Conservation (phyloP, 2,329 filamentous ascomycete genomes). For the Trichoderma guizhouense region DNA sequence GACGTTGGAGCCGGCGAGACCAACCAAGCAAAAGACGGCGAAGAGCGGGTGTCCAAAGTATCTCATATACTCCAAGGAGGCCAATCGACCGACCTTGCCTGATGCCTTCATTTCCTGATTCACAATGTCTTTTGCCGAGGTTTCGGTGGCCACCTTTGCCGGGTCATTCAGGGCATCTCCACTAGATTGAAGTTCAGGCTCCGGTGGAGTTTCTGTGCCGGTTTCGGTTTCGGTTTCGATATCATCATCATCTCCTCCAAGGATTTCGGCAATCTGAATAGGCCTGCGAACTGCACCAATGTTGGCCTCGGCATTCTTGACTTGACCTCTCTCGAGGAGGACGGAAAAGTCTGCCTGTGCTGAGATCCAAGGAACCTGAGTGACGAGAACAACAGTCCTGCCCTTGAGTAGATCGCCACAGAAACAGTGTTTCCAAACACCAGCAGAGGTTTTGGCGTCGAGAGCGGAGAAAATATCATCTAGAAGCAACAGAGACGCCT, state of each 20-base stretch:
- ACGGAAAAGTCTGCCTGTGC: slow-evolving; percentile 49
- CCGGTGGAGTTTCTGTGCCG: slow-evolving; percentile 27
- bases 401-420: slow-evolving; percentile 52
- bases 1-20: slow-evolving; percentile 41
- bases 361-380: slow-evolving; percentile 53
- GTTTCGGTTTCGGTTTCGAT: slow-evolving; percentile 25
- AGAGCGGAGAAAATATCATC: slow-evolving; percentile 60
- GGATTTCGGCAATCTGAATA: slow-evolving; percentile 41
- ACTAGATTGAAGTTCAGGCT: slow-evolving; percentile 29
- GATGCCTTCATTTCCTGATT: slow-evolving; percentile 47
- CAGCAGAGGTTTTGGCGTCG: slow-evolving; percentile 55
- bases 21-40: slow-evolving; percentile 37
- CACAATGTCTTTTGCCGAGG: slow-evolving; percentile 41
- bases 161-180: slow-evolving; percentile 30
- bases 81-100: slow-evolving; percentile 42
- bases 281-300: slow-evolving; percentile 44
- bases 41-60: slow-evolving; percentile 48
- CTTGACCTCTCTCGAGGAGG: slow-evolving; percentile 43
- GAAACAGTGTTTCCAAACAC: slow-evolving; percentile 56
- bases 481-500: slow-evolving; percentile 51
- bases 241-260: slow-evolving; percentile 32
- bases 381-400: slow-evolving; percentile 55
- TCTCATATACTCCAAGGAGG: slow-evolving; percentile 48
- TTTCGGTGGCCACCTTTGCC: slow-evolving; percentile 36
- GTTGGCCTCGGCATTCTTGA: slow-evolving; percentile 42